These are phyloP conservation scores for Chrysanthemum lavandulifolium DNA, from an alignment of 129 eudicot species.

Conservation along the genomic window DNA sequence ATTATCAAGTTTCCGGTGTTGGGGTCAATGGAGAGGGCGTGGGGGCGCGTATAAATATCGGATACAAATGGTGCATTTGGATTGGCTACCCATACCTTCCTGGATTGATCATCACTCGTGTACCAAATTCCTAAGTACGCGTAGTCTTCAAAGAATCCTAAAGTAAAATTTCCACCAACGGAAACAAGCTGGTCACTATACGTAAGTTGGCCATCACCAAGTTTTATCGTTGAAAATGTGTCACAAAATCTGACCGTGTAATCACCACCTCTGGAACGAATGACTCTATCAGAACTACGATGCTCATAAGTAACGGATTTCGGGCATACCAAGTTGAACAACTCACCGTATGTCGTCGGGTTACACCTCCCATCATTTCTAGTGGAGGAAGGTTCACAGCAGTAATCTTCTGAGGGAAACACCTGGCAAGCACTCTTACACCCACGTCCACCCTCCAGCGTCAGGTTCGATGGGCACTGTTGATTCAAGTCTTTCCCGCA, in stretches of 20 bases:
- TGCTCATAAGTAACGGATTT: slow-evolving; percentile 19
- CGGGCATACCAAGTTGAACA: slow-evolving; percentile 35
- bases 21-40: slow-evolving; percentile 20
- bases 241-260: slow-evolving; percentile 35
- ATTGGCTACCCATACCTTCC: slow-evolving; percentile 38
- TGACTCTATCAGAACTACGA: slow-evolving; percentile 5
- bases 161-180: slow-evolving; percentile 12
- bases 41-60: too few species aligned
- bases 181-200: slow-evolving; percentile 14
- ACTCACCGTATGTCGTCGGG: slow-evolving; percentile 16
- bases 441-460: slow-evolving; percentile 28
- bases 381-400: slow-evolving; percentile 27
- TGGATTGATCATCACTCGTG: slow-evolving; percentile 2
- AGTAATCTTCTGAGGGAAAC: slow-evolving; percentile 24
- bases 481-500: slow-evolving; percentile 28
- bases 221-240: slow-evolving; percentile 2
- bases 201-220: slow-evolving; percentile 13
- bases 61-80: background rate
- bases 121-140: slow-evolving; percentile 37
- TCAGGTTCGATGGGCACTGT: slow-evolving; percentile 27
- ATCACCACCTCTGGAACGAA: slow-evolving; percentile 18
- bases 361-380: slow-evolving; percentile 5
- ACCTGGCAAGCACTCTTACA: slow-evolving; percentile 37
- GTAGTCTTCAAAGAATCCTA: slow-evolving; percentile 24
- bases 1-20: slow-evolving; percentile 24